Percentiles rank a stretch among this genome's conserved stretches.
Evolutionary conservation across 352 stramenopile species (phyloP).

Genomic region (Globisporangium megalacanthum): DNA sequence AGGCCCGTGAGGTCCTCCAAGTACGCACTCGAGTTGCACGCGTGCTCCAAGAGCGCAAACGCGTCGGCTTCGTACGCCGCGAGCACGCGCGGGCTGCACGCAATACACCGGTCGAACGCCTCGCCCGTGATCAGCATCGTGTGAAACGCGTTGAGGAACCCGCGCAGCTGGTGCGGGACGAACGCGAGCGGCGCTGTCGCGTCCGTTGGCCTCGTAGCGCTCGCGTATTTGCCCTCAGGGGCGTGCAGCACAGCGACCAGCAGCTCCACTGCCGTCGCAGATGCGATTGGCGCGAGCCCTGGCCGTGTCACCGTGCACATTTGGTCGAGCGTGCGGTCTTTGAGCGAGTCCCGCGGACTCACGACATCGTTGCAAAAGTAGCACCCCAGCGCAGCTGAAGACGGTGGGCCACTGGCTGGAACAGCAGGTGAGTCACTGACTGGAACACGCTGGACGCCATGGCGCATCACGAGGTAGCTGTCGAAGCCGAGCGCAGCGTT

Average conservation of each 20-base stretch:
- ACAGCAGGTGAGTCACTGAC: background rate
- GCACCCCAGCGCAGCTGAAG: slow-evolving; percentile 77
- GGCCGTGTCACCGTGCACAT: slow-evolving; percentile 99
- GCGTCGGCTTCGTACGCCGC: slow-evolving; percentile 65
- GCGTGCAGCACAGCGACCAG: slow-evolving; percentile 95
- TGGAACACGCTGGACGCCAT: slow-evolving; percentile 59
- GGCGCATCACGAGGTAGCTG: slow-evolving; percentile 97
- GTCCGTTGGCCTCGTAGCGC: slow-evolving; percentile 53
- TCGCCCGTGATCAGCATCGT: slow-evolving; percentile 78
- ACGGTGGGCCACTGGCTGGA: background rate
- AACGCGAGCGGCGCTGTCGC: slow-evolving; percentile 61
- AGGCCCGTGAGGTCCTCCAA: slow-evolving; percentile 79
- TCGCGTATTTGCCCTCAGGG: slow-evolving; percentile 61
- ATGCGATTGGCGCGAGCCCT: slow-evolving; percentile 91
- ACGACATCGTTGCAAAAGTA: slow-evolving; percentile 99
- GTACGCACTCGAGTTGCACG: slow-evolving; percentile 66
- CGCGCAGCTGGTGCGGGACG: slow-evolving; percentile 94
- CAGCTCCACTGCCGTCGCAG: slow-evolving; percentile 94
- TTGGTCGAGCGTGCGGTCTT: slow-evolving; percentile 98
- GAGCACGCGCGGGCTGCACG: slow-evolving; percentile 89
- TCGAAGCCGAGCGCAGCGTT: slow-evolving; percentile 91
- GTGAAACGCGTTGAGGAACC: slow-evolving; percentile 92
- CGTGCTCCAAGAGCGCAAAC: slow-evolving; percentile 47
- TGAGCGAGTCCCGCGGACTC: slow-evolving; percentile 95
- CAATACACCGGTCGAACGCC: slow-evolving; percentile 95